These are phyloP conservation scores for Lepiota brunneoincarnata DNA, from an alignment of 768 basidiomycete genomes.

Conservation along the genomic window DNA sequence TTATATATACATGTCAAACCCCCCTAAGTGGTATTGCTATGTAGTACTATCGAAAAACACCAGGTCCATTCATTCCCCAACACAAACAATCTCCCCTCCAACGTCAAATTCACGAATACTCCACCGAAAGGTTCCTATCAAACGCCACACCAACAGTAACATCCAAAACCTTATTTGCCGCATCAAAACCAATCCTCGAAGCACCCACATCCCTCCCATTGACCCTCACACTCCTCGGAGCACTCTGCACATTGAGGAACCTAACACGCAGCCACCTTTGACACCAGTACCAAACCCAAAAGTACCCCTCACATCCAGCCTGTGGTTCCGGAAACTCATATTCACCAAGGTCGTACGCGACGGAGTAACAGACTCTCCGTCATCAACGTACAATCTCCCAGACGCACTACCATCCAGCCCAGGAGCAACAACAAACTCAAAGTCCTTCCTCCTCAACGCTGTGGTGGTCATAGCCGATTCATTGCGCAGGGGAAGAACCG, in stretches of 20 bases:
- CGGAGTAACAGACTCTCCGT: slow-evolving; percentile 50
- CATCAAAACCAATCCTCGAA: slow-evolving; percentile 31
- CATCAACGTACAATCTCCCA: slow-evolving; percentile 61
- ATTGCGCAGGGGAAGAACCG: slow-evolving; percentile 54
- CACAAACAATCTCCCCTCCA: no score
- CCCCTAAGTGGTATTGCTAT: background rate
- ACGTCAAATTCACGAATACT: background rate
- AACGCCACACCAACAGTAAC: slow-evolving; percentile 37
- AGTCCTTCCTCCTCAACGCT: slow-evolving; percentile 49
- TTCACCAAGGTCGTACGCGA: slow-evolving; percentile 28
- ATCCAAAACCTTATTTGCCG: slow-evolving; percentile 37
- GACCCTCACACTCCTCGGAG: slow-evolving; percentile 27
- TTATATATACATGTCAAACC: no score
- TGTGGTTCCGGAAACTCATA: slow-evolving; percentile 28
- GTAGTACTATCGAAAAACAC: background rate
- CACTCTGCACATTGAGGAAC: slow-evolving; percentile 33
- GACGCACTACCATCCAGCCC: slow-evolving; percentile 44
- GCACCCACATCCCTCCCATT: slow-evolving; percentile 23
- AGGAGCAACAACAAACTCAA: slow-evolving; percentile 64
- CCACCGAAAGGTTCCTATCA: slow-evolving; percentile 8
- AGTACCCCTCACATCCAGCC: slow-evolving; percentile 31
- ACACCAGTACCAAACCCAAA: slow-evolving; percentile 39
- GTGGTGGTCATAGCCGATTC: slow-evolving; percentile 60
- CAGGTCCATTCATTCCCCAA: background rate
- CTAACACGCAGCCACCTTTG: slow-evolving; percentile 31